Evolutionary conservation across 495 filamentous ascomycete genomes (phyloP).

Genomic region (Tuber brumale): DNA sequence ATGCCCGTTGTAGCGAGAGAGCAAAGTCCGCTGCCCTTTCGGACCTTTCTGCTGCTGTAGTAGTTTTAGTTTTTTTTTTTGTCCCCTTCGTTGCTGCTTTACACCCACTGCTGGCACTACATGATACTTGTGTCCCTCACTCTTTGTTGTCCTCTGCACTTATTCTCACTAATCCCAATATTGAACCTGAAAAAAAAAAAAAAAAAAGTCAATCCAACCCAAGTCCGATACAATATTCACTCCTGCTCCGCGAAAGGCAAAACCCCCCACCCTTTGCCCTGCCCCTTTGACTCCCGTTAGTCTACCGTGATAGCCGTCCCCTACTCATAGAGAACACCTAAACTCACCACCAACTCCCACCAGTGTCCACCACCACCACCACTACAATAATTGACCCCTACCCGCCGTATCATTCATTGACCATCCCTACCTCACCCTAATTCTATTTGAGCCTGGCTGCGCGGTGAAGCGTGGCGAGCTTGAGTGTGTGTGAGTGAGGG

Average conservation of each 20-base stretch:
- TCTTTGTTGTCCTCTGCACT: background rate
- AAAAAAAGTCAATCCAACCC: background rate
- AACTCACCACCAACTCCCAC: background rate
- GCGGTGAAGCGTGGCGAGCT: slow-evolving; percentile 17
- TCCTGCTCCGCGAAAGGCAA: background rate
- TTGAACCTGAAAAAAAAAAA: background rate
- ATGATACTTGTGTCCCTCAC: slow-evolving; percentile 6
- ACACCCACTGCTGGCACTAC: slow-evolving; percentile 2
- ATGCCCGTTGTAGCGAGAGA: slow-evolving; percentile 4
- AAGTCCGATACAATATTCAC: background rate
- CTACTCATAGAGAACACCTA: background rate
- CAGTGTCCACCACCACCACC: background rate
- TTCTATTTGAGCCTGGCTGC: slow-evolving; percentile 25
- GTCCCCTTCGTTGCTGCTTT: slow-evolving; percentile 5
- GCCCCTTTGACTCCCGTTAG: slow-evolving; percentile 33
- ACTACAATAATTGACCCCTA: background rate
- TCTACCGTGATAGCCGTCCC: slow-evolving; percentile 34
- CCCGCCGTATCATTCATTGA: slow-evolving; percentile 28
- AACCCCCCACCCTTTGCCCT: slow-evolving; percentile 16
- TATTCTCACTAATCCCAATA: slow-evolving; percentile 1
- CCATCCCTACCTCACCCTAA: slow-evolving; percentile 21
- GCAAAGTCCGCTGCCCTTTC: slow-evolving; percentile 2
- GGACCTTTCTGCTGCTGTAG: background rate
- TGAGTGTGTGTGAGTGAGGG: background rate
- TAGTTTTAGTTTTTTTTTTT: background rate